Conservation (phyloP, 139 green algal species). For the Spirogloea muscicola region DNA sequence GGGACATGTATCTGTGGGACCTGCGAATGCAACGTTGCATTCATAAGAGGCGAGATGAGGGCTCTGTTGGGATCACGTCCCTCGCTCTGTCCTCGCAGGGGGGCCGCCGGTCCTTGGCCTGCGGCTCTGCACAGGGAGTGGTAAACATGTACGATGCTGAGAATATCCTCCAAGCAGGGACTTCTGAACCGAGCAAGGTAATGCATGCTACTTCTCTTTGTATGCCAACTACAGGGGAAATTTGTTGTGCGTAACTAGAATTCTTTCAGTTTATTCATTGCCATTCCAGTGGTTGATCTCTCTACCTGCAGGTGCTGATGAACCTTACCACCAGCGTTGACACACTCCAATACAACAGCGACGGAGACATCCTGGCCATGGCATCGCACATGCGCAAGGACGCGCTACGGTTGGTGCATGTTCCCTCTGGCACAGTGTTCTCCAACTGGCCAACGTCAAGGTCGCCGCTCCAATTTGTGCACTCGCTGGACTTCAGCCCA, state of each 20-base stretch:
- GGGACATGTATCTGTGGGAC: slow-evolving; percentile 87
- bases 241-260: no score
- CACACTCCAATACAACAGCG: slow-evolving; percentile 74
- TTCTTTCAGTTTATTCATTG: no score
- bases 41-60: slow-evolving; percentile 66
- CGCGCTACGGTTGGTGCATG: slow-evolving; percentile 80
- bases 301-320: slow-evolving; percentile 48
- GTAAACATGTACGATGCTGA: slow-evolving; percentile 94
- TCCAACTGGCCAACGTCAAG: slow-evolving; percentile 84
- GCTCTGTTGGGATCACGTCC: slow-evolving; percentile 54
- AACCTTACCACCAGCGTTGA: slow-evolving; percentile 85
- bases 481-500: slow-evolving; percentile 78
- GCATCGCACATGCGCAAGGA: slow-evolving; percentile 78
- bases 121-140: slow-evolving; percentile 57
- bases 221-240: no score
- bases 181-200: no score
- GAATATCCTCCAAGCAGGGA: no score
- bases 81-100: slow-evolving; percentile 64
- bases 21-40: slow-evolving; percentile 80
- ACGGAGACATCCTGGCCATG: slow-evolving; percentile 69
- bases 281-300: no score
- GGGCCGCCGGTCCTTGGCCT: slow-evolving; percentile 63
- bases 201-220: no score
- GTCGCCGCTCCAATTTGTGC: slow-evolving; percentile 83
- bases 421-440: slow-evolving; percentile 77